Base-by-base conservation (phyloP, 2,329 filamentous ascomycete genomes). In the Mycocentrospora acerina region DNA sequence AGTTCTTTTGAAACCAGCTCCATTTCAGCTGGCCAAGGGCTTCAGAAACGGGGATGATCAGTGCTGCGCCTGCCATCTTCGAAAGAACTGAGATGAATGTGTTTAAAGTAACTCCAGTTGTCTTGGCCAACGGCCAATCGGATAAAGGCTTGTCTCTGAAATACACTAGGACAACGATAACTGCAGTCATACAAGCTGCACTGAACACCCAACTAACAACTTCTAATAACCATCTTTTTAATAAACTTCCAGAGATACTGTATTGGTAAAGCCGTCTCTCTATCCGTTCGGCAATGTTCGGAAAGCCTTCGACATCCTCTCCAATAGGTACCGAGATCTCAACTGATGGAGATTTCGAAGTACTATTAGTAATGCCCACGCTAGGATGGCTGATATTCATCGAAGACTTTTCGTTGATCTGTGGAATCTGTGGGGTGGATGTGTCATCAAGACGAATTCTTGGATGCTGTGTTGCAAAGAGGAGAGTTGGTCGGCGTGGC, bases 11-110 rank as follows among this genome's bases (percentile, higher is more conserved):
- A 10, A 66, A 66, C 64, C 64, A 66, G 12, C 47, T 59, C 64
- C 64, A 68, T 13, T 67, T 67, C 2, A 65, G 24, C 28, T 68
- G 64, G 0, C 64, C 64, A 0, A 68, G 36, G 1, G 57, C 59
- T 29, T 67, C 62, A 0, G 60, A 52, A 0, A 59, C 47, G 0
- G 61, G 63, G 0, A 66, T 30, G 1, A 64, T 42, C 0, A 66
- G 46, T 0, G 61, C 53, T 2, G 58, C 62, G 4, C 53, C 57
- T 0, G 59, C 56, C 9, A 66, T 51, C n/a, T 46, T 56, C 0
- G 61, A 59, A 0, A 67, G 40, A 0, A 66, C 32, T 0, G 60
- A 52, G 7, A 67, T 56, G 11, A 51, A 60, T 0, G 62, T 42
- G 19, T 64, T 66, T 4, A 66, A 14, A 0, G 57, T 64, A 0